Conservation (phyloP, 805 yeast genomes). For the Candida stauntonica region DNA sequence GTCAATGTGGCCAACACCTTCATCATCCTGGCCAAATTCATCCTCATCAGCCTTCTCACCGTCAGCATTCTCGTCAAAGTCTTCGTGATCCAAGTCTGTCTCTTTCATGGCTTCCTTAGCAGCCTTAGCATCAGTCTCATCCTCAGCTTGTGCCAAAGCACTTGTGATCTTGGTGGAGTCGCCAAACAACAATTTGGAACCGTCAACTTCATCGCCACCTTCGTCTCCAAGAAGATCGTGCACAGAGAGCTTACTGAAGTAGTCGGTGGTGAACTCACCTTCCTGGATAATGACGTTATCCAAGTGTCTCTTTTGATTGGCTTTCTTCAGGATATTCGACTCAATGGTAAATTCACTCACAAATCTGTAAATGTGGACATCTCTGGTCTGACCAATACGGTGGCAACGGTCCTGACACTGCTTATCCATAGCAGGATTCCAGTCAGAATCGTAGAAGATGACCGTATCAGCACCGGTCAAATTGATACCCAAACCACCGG, state of each 20-base stretch:
- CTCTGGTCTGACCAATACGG: conserved; percentile 97
- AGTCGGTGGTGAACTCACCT: conserved; percentile 97
- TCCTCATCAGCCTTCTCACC: conserved; percentile 43
- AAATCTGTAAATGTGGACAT: conserved; percentile 94
- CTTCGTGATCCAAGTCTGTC: conserved; percentile 78
- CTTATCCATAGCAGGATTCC: conserved; percentile 99
- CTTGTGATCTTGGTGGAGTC: conserved; percentile 44
- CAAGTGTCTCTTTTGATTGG: conserved; percentile 88
- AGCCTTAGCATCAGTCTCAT: conserved; percentile 85
- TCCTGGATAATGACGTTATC: conserved; percentile 96
- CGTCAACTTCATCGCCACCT: conserved; percentile 25
- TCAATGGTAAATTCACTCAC: conserved; percentile 96
- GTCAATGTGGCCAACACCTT: conserved; percentile 76
- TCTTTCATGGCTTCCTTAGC: conserved; percentile 88
- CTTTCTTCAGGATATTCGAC: conserved; percentile 87
- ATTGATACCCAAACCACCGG: conserved; percentile 98
- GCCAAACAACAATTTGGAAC: conserved; percentile 31
- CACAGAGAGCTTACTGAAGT: conserved; percentile 82
- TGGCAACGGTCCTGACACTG: conserved; percentile 99
- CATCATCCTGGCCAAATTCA: conserved; percentile 32
- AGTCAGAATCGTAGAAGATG: conserved; percentile 94
- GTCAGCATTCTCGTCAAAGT: conserved; percentile 46
- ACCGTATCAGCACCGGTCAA: conserved; percentile 98
- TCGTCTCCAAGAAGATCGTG: conserved; percentile 68
- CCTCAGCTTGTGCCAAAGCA: conserved; percentile 88